A percentile compares a stretch with the other conserved stretches of the same genome.
Conservation (phyloP, 2,329 filamentous ascomycete species). For the Xylaria sp. region DNA sequence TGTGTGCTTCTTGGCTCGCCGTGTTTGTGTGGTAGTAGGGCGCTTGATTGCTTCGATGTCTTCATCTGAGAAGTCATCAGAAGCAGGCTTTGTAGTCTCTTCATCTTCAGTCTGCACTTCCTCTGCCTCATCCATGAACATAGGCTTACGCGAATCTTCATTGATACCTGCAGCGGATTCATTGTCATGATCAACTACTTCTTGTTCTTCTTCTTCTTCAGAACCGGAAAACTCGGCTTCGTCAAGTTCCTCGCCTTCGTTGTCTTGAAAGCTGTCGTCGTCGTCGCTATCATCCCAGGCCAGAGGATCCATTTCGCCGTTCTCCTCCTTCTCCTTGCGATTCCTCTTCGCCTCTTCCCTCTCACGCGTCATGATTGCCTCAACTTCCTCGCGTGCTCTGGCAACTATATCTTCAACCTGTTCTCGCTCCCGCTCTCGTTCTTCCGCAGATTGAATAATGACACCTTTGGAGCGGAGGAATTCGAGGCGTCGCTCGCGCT, state of each 20-base stretch:
- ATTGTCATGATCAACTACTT: slow-evolving; percentile 51
- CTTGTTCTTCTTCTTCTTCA: slow-evolving; percentile 53
- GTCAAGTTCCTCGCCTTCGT: slow-evolving; percentile 58
- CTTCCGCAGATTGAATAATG: slow-evolving; percentile 84
- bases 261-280: slow-evolving; percentile 51
- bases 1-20: slow-evolving; percentile 62
- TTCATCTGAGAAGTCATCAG: slow-evolving; percentile 53
- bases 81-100: slow-evolving; percentile 40
- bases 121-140: slow-evolving; percentile 53
- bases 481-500: slow-evolving; percentile 81
- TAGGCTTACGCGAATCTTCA: slow-evolving; percentile 45
- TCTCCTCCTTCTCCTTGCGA: slow-evolving; percentile 56
- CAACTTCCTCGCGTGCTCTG: slow-evolving; percentile 82
- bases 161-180: slow-evolving; percentile 43
- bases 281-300: slow-evolving; percentile 69
- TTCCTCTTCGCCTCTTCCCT: slow-evolving; percentile 77
- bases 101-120: slow-evolving; percentile 53
- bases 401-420: slow-evolving; percentile 90
- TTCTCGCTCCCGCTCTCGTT: slow-evolving; percentile 82
- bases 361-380: slow-evolving; percentile 82
- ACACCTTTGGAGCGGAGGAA: slow-evolving; percentile 83
- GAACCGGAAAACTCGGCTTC: slow-evolving; percentile 52
- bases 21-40: slow-evolving; percentile 56
- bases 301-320: slow-evolving; percentile 60
- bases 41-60: slow-evolving; percentile 53